Conservation (phyloP, 257 asterid genomes). For the Przewalskia tangutica region DNA sequence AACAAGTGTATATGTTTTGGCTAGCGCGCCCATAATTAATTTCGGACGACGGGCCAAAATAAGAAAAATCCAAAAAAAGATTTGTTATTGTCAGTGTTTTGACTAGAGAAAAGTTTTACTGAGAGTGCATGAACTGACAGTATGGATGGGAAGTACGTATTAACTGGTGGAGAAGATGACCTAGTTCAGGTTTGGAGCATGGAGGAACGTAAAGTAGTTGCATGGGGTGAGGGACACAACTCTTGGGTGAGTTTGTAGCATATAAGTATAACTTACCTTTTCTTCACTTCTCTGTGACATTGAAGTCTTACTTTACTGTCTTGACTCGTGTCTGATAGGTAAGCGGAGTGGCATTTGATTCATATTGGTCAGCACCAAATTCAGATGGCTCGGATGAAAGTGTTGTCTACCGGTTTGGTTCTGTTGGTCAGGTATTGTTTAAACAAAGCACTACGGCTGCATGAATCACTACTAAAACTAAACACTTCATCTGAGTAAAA, state of each 20-base stretch:
- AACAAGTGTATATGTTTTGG: too few relatives aligned
- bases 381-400: constrained; percentile 77
- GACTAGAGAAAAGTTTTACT: constrained; percentile 20
- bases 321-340: constrained; percentile 45
- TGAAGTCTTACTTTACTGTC: constrained; percentile 8
- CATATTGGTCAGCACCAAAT: constrained; percentile 84
- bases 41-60: too few relatives aligned
- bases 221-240: constrained; percentile 99
- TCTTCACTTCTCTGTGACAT: background rate
- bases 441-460: background rate
- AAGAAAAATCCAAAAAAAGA: background rate
- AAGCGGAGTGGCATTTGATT: constrained; percentile 94
- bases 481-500: background rate
- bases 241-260: constrained; percentile 76
- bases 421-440: constrained; percentile 85
- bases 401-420: constrained; percentile 87
- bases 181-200: constrained; percentile 98
- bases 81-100: constrained; percentile 9
- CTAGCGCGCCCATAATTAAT: too few relatives aligned
- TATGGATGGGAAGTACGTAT: constrained; percentile 84
- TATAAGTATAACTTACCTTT: background rate
- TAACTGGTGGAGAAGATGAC: constrained; percentile 99
- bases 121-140: constrained; percentile 46
- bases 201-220: constrained; percentile 91
- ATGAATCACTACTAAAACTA: background rate